phyloP scores from a whole-genome alignment of 169 alveolate species.

The Plasmodium inui region DNA sequence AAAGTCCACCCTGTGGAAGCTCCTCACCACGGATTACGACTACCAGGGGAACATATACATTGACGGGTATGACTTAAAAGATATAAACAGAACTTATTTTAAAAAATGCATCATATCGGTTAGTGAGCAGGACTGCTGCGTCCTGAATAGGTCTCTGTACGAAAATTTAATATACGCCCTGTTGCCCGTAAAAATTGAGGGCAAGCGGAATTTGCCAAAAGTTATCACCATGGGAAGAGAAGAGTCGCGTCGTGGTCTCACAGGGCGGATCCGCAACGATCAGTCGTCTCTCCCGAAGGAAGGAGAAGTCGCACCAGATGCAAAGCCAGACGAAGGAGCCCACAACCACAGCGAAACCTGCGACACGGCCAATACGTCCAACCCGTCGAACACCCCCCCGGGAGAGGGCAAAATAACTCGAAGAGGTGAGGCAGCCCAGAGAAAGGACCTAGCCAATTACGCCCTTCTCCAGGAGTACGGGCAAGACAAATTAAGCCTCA shows the following conservation, averaged over 20 bases:
- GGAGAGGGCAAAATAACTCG: no score
- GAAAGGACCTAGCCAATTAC: neutral
- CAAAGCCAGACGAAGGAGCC: neutral
- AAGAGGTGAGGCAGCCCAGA: neutral
- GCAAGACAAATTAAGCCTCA: conserved; percentile 2
- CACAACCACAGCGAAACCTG: neutral
- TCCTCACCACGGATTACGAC: conserved; percentile 28
- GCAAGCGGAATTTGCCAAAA: neutral
- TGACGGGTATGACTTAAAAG: conserved; percentile 26
- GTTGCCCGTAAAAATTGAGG: conserved; percentile 3
- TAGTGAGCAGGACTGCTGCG: conserved; percentile 54
- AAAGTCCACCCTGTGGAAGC: conserved; percentile 80
- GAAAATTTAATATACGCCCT: conserved; percentile 45
- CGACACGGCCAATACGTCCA: neutral
- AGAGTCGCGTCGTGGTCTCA: neutral
- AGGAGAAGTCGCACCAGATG: neutral
- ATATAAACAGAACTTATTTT: conserved; percentile 19
- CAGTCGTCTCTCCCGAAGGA: neutral
- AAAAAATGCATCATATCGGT: conserved; percentile 46
- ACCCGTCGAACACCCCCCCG: neutral
- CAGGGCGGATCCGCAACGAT: neutral
- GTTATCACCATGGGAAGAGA: neutral
- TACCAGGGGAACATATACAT: conserved; percentile 53
- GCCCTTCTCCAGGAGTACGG: conserved; percentile 12
- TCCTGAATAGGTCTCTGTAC: conserved; percentile 49